These are phyloP conservation scores for Thelephora terrestris DNA, from an alignment of 1,284 basidiomycete genomes.

Conservation along the genomic window DNA sequence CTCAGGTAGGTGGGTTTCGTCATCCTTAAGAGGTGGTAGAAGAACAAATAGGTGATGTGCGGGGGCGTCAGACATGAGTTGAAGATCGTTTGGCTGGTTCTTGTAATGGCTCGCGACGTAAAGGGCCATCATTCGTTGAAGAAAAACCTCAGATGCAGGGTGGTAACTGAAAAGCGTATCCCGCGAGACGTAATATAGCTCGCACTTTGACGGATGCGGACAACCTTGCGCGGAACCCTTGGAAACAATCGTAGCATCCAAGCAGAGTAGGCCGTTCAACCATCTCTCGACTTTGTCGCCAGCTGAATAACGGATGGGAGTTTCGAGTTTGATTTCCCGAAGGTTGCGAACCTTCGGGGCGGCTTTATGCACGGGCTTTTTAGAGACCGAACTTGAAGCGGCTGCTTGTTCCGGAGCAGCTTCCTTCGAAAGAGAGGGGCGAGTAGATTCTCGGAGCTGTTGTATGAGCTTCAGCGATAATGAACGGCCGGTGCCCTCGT, in stretches of 20 bases:
- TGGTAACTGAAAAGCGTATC: constrained; percentile 98
- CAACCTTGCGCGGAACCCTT: constrained; percentile 65
- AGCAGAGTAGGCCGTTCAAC: constrained; percentile 87
- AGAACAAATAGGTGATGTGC: constrained; percentile 96
- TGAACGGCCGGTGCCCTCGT: constrained; percentile 97
- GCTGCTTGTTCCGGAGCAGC: constrained; percentile 35
- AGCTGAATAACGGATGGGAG: constrained; percentile 86
- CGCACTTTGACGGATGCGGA: constrained; percentile 90
- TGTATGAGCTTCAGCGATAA: constrained; percentile 97
- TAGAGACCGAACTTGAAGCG: constrained; percentile 37
- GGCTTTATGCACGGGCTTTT: constrained; percentile 38
- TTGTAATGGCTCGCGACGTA: constrained; percentile 99
- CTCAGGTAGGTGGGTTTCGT: constrained; percentile 80
- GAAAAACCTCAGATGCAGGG: constrained; percentile 91
- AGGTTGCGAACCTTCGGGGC: constrained; percentile 68
- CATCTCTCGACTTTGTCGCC: constrained; percentile 92
- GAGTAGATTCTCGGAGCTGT: constrained; percentile 86
- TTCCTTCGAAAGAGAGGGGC: constrained; percentile 59
- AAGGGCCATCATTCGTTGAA: constrained; percentile 97
- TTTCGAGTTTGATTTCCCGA: constrained; percentile 91
- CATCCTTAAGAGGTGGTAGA: constrained; percentile 82
- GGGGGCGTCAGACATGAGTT: constrained; percentile 93
- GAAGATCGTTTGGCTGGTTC: constrained; percentile 97
- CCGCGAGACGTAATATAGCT: constrained; percentile 91
- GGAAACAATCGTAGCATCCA: constrained; percentile 78